These are phyloP conservation scores for Magnusiomyces tetraspermus DNA, from an alignment of 1,139 yeast species.

Conservation along the genomic window DNA sequence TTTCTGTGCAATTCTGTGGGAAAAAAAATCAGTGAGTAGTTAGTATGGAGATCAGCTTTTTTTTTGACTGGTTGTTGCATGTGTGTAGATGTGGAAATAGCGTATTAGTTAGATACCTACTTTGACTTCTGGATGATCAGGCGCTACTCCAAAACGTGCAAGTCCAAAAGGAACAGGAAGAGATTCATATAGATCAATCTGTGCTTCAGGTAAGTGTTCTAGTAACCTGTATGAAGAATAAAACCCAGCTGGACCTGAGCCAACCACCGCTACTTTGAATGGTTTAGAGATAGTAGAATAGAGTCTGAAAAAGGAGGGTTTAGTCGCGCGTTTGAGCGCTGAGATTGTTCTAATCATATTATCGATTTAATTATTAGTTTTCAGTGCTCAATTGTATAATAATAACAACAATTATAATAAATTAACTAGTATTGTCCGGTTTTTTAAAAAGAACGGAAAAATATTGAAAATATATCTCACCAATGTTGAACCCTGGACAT, in stretches of 20 bases:
- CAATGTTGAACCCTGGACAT: too few species aligned
- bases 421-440: too few species aligned
- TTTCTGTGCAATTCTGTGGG: constrained; percentile 34
- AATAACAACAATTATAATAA: too few species aligned
- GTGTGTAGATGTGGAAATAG: too few species aligned
- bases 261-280: constrained; percentile 60
- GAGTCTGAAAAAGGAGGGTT: background rate
- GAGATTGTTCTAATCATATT: too few species aligned
- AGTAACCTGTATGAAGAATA: constrained; percentile 75
- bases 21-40: background rate
- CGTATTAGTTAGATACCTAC: constrained; percentile 36
- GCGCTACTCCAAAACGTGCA: constrained; percentile 94
- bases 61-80: too few species aligned
- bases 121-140: constrained; percentile 97
- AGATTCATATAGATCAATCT: constrained; percentile 53
- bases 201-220: constrained; percentile 36
- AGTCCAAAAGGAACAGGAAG: constrained; percentile 88
- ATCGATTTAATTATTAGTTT: too few species aligned
- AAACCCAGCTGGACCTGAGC: constrained; percentile 96
- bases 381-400: too few species aligned
- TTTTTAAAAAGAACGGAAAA: too few species aligned
- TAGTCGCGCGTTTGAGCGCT: too few species aligned
- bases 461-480: too few species aligned
- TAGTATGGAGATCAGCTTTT: too few species aligned
- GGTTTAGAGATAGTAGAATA: constrained; percentile 1